phyloP scores from a whole-genome alignment of 1,284 basidiomycete species.

The Boletus semigastroideus region DNA sequence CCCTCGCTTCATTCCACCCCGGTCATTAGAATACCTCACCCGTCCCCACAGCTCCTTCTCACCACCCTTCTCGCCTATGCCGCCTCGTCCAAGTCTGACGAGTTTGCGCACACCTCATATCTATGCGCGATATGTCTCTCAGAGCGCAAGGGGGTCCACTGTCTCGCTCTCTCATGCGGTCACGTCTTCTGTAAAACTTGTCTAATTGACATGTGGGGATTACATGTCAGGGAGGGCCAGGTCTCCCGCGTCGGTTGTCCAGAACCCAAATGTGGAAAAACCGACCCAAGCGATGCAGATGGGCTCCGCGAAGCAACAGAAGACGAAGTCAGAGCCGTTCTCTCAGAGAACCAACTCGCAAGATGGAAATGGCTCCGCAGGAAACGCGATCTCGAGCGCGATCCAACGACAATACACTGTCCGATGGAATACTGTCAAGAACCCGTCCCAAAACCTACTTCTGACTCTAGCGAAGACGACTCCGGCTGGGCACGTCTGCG shows the following conservation, averaged over 20 bases:
- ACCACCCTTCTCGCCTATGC: slow-evolving; percentile 52
- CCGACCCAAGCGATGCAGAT: slow-evolving; percentile 27
- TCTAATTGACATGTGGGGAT: slow-evolving; percentile 69
- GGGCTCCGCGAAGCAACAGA: slow-evolving; percentile 54
- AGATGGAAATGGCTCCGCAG: slow-evolving; percentile 74
- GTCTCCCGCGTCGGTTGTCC: slow-evolving; percentile 71
- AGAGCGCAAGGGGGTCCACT: slow-evolving; percentile 65
- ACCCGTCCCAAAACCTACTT: slow-evolving; percentile 59
- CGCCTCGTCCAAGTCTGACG: slow-evolving; percentile 40
- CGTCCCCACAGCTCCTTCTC: slow-evolving; percentile 52
- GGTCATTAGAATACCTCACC: slow-evolving; percentile 49
- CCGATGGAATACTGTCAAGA: slow-evolving; percentile 72
- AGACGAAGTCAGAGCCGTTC: slow-evolving; percentile 68
- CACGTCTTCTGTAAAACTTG: slow-evolving; percentile 77
- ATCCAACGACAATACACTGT: slow-evolving; percentile 74
- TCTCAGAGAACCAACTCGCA: slow-evolving; percentile 56
- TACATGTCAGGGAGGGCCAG: slow-evolving; percentile 74
- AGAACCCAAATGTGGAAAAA: slow-evolving; percentile 71
- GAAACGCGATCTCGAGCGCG: slow-evolving; percentile 69
- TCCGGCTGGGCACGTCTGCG: slow-evolving; percentile 68
- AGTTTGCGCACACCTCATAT: slow-evolving; percentile 63
- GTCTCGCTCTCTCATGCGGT: slow-evolving; percentile 59
- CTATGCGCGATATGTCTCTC: slow-evolving; percentile 71
- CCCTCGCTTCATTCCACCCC: slow-evolving; percentile 6
- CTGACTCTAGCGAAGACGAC: slow-evolving; percentile 45